Evolutionary conservation across 257 asterid species (phyloP).

Genomic region (Solanum medicagineum): DNA sequence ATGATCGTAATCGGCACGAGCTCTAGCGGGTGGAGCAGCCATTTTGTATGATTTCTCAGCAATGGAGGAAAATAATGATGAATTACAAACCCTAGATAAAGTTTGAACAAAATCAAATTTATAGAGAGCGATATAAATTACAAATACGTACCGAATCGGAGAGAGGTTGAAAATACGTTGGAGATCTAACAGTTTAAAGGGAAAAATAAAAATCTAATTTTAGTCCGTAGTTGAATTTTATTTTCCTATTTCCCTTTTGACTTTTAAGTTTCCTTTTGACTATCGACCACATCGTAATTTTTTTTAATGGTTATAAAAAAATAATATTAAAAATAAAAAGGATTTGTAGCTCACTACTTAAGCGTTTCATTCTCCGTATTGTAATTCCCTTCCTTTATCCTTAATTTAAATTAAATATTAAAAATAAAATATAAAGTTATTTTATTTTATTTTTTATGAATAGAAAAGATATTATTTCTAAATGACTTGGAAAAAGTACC

Average conservation of each 20-base stretch:
- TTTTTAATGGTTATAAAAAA: too few relatives aligned
- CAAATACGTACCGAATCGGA: neutral
- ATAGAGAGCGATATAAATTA: neutral
- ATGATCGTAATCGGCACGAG: conserved; percentile 49
- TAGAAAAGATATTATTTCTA: too few relatives aligned
- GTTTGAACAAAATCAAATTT: neutral
- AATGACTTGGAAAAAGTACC: too few relatives aligned
- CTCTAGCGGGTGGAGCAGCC: conserved; percentile 56
- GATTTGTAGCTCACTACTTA: too few relatives aligned
- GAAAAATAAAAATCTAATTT: neutral
- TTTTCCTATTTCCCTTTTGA: too few relatives aligned
- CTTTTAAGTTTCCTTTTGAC: too few relatives aligned
- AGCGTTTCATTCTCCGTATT: accelerated
- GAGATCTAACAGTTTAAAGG: neutral
- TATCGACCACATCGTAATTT: too few relatives aligned
- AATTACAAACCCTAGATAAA: neutral
- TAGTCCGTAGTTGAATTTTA: neutral
- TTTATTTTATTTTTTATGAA: too few relatives aligned
- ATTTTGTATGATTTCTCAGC: conserved; percentile 5
- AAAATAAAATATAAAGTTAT: too few relatives aligned
- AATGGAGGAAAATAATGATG: neutral
- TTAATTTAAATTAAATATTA: too few relatives aligned
- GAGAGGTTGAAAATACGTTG: neutral
- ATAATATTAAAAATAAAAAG: too few relatives aligned
- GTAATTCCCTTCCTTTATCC: accelerated